phyloP scores from a whole-genome alignment of 148 eudicot genomes.

The Rhododendron mucronatum region DNA sequence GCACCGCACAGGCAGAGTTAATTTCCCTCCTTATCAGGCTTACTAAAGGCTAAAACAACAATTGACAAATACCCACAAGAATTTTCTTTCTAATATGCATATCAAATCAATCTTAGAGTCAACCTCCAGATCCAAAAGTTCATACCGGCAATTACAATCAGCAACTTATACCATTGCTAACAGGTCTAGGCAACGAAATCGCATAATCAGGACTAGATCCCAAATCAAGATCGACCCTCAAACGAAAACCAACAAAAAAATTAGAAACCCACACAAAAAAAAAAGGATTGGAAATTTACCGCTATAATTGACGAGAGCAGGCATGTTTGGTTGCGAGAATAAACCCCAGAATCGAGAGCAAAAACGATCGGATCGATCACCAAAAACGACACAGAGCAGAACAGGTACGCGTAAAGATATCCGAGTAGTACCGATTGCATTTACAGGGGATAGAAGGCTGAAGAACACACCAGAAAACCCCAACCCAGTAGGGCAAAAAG shows the following conservation, averaged over 20 bases:
- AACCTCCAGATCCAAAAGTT: not conserved
- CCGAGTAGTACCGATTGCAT: slow-evolving; percentile 23
- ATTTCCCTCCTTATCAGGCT: not conserved
- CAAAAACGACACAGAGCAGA: slow-evolving; percentile 22
- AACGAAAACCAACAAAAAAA: not conserved
- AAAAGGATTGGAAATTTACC: slow-evolving; percentile 39
- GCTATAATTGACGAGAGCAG: slow-evolving; percentile 68
- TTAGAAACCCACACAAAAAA: not conserved
- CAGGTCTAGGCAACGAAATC: not conserved
- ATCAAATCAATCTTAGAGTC: not conserved
- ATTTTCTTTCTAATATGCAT: not conserved
- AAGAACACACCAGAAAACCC: slow-evolving; percentile 13
- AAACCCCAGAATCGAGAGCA: slow-evolving; percentile 19
- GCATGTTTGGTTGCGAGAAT: slow-evolving; percentile 37
- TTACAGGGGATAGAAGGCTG: not conserved
- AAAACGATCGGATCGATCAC: slow-evolving; percentile 28
- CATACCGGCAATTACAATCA: not conserved
- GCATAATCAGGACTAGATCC: not conserved
- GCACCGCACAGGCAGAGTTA: not conserved
- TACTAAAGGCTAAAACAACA: not conserved
- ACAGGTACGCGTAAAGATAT: slow-evolving; percentile 4
- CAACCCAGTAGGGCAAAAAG: slow-evolving; percentile 21
- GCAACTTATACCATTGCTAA: not conserved
- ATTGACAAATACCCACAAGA: not conserved
- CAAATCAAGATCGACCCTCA: not conserved